Evolutionary conservation across 192 early-diverging fungal species (phyloP).

Genomic region (Mortierella hygrophila): DNA sequence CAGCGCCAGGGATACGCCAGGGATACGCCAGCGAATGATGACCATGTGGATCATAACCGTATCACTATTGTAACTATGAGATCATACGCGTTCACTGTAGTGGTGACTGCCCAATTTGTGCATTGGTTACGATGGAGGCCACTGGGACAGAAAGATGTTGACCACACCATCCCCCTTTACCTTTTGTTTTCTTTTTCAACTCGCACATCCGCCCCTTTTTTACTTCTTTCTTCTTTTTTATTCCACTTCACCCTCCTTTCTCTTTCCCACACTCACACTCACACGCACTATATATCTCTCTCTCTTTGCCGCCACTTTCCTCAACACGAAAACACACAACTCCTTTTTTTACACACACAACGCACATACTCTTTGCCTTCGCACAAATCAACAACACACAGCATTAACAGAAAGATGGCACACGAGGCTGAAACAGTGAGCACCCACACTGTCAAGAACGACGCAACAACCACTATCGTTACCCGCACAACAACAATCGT

Average conservation of each 20-base stretch:
- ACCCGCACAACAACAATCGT: slow-evolving; percentile 51
- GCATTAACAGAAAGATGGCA: background rate
- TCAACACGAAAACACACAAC: too few species aligned
- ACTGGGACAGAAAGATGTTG: too few species aligned
- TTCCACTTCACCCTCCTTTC: background rate
- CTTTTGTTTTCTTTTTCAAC: background rate
- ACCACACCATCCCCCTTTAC: background rate
- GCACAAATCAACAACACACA: background rate
- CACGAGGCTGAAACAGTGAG: slow-evolving; percentile 33
- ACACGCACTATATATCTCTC: background rate
- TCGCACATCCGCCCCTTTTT: background rate
- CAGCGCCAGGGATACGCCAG: too few species aligned
- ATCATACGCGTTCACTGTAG: too few species aligned
- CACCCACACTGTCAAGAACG: slow-evolving; percentile 51
- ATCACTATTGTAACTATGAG: too few species aligned
- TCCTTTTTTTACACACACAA: background rate
- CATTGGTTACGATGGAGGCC: too few species aligned
- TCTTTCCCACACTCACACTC: background rate
- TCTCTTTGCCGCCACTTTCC: background rate
- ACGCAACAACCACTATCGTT: slow-evolving; percentile 49
- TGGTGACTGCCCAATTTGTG: too few species aligned
- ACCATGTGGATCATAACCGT: background rate
- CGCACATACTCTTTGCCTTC: background rate
- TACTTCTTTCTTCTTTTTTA: slow-evolving; percentile 12
- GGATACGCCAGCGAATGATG: background rate